These are phyloP conservation scores for Talaromyces thailandensis DNA, from an alignment of 495 filamentous ascomycete genomes.

Conservation along the genomic window DNA sequence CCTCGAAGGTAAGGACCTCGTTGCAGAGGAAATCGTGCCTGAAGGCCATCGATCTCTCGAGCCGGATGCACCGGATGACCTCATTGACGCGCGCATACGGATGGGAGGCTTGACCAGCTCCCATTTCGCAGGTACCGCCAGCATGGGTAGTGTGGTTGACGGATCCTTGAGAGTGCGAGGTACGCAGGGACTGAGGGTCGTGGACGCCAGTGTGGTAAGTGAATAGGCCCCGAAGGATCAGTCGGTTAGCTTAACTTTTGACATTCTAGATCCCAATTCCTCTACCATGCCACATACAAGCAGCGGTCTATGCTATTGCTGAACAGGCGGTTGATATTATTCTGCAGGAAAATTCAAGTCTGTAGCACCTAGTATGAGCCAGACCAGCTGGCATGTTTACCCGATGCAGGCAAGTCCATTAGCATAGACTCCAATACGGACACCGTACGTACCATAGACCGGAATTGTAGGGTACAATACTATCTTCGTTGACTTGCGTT, in stretches of 20 bases:
- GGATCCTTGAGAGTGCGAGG: constrained; percentile 19
- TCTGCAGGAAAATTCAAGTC: background rate
- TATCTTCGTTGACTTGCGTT: too few species aligned
- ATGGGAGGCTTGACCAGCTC: background rate
- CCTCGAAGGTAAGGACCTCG: constrained; percentile 2
- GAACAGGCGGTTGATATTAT: constrained; percentile 45
- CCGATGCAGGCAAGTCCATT: too few species aligned
- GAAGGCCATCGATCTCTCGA: background rate
- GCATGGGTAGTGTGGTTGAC: constrained; percentile 28
- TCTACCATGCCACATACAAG: constrained; percentile 30
- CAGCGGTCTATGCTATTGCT: constrained; percentile 26
- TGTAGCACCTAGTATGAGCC: constrained; percentile 15
- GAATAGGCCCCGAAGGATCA: constrained; percentile 3
- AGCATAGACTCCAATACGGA: too few species aligned
- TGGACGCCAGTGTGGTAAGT: constrained; percentile 23
- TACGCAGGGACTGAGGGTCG: constrained; percentile 19
- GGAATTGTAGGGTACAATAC: too few species aligned
- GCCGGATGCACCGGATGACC: background rate
- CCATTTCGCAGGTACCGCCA: constrained; percentile 7
- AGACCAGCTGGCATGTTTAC: too few species aligned
- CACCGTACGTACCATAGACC: too few species aligned
- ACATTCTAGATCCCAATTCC: constrained; percentile 16
- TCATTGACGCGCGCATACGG: background rate
- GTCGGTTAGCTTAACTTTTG: constrained; percentile 5
- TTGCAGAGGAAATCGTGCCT: constrained; percentile 1